phyloP scores from a whole-genome alignment of 2,329 filamentous ascomycete species.

The Periconia digitata region DNA sequence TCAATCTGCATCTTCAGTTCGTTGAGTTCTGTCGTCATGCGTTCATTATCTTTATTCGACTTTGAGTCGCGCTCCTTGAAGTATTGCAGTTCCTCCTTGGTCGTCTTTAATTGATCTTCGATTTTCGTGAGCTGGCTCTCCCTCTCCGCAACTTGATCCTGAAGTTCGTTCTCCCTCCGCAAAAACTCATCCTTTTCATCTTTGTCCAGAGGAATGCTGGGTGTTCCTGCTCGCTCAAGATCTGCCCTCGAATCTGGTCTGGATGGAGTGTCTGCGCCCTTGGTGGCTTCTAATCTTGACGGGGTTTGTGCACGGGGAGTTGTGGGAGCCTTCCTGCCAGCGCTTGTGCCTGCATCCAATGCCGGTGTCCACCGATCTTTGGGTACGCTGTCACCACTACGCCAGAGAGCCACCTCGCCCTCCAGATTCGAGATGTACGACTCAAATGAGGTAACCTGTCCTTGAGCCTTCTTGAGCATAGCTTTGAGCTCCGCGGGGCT shows the following conservation, averaged over 20 bases:
- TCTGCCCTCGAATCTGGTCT: slow-evolving; percentile 68
- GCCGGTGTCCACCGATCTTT: slow-evolving; percentile 84
- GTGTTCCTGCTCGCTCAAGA: slow-evolving; percentile 78
- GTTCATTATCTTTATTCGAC: slow-evolving; percentile 87
- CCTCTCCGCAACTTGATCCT: slow-evolving; percentile 93
- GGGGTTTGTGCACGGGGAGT: slow-evolving; percentile 62
- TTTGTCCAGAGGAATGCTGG: slow-evolving; percentile 85
- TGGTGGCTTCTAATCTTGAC: slow-evolving; percentile 55
- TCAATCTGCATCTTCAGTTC: slow-evolving; percentile 96
- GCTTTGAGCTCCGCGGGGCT: slow-evolving; percentile 94
- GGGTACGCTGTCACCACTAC: slow-evolving; percentile 82
- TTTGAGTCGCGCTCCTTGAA: slow-evolving; percentile 85
- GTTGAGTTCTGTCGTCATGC: slow-evolving; percentile 80
- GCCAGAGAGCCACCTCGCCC: slow-evolving; percentile 83
- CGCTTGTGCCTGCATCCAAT: slow-evolving; percentile 57
- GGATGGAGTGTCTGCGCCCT: slow-evolving; percentile 44
- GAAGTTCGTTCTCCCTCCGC: slow-evolving; percentile 91
- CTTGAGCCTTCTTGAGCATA: slow-evolving; percentile 88
- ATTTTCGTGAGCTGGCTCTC: slow-evolving; percentile 77
- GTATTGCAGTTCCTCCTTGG: slow-evolving; percentile 80
- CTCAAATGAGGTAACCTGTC: slow-evolving; percentile 85
- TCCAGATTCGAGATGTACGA: slow-evolving; percentile 82
- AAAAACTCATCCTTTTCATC: slow-evolving; percentile 97
- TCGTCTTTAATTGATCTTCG: slow-evolving; percentile 79
- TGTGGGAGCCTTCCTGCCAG: slow-evolving; percentile 51